phyloP scores from a whole-genome alignment of 1,284 basidiomycete genomes.

The Cryptococcus maquisensis region DNA sequence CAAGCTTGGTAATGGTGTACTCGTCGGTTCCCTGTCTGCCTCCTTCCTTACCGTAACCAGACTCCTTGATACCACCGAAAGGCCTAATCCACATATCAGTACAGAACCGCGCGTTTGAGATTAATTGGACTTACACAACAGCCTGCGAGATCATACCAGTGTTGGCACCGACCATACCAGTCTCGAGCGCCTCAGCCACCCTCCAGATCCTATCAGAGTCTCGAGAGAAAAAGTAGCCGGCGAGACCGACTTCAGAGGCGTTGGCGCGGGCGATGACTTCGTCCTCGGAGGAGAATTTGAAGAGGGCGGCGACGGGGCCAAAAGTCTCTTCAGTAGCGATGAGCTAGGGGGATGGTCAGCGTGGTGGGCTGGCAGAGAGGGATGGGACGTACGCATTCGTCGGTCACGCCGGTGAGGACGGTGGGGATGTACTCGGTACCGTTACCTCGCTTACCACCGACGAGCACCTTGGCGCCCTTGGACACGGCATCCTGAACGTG shows the following conservation, averaged over 20 bases:
- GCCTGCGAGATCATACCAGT: slow-evolving; percentile 65
- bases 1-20: slow-evolving; percentile 42
- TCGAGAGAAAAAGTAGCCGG: slow-evolving; percentile 85
- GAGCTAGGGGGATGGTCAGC: slow-evolving; percentile 15
- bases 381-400: slow-evolving; percentile 53
- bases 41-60: slow-evolving; percentile 44
- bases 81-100: slow-evolving; percentile 51
- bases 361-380: not conserved
- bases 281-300: slow-evolving; percentile 86
- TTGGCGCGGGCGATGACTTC: slow-evolving; percentile 85
- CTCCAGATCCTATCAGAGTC: slow-evolving; percentile 90
- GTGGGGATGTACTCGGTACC: slow-evolving; percentile 79
- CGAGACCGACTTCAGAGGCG: slow-evolving; percentile 76
- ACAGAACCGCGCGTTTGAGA: not conserved
- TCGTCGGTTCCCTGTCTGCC: slow-evolving; percentile 42
- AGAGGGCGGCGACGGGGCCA: slow-evolving; percentile 61
- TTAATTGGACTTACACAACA: slow-evolving; percentile 52
- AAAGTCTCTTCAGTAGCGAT: slow-evolving; percentile 76
- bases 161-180: slow-evolving; percentile 74
- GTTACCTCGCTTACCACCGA: slow-evolving; percentile 70
- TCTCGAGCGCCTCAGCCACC: slow-evolving; percentile 94
- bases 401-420: slow-evolving; percentile 79
- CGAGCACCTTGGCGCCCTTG: slow-evolving; percentile 78
- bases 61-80: slow-evolving; percentile 70
- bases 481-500: slow-evolving; percentile 83